Base-by-base conservation (phyloP, 768 basidiomycete genomes). In the Tylopilus sp. region DNA sequence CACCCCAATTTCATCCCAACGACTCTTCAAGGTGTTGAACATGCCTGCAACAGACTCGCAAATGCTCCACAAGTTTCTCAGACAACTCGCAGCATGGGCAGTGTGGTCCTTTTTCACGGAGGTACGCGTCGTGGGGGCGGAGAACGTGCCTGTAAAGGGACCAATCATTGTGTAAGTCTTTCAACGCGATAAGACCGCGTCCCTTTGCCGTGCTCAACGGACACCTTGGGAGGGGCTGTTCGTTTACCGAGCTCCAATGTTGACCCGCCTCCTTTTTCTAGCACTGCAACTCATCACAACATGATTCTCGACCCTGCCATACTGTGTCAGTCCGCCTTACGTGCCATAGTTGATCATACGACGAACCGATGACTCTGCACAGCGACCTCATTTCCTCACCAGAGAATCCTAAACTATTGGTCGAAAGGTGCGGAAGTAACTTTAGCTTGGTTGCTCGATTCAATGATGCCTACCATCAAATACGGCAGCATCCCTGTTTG, bases 221-320 rank as follows among this genome's bases (percentile, higher is more conserved):
- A 31, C 23, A 38, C 39, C 35, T 30, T 49, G 33, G 43, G 20
- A 28, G 9, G 46, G 40, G 45, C 40, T 40, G 40, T 30, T 20
- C 49, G 28, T 20, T 38, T 38, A 25, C 40, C 26, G 22, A 20
- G 39, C 13, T 46, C 47, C 13, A 41, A 63, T 46, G 49, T 40
- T 65, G 20, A 65, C 44, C 13, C 28, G 23, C 42, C 44, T 48
- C 43, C 36, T 50, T 50, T 56, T 50, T 54, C 43, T 64, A 92
- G 90, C 35, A 81, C 87, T 3, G 87, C 85, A 39, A 91, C 89
- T 4, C 94, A 97, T 65, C 88, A 93, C 62, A 98, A 97, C 68
- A 95, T 95, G 93, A 93, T 91, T 78, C 78, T 95, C 30, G 92
- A 95, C 72, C 90, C 90, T 21, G 82, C 82, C 33, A 72, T 89